These are phyloP conservation scores for Gymnopilus junonius DNA, from an alignment of 768 basidiomycete species.

Conservation along the genomic window DNA sequence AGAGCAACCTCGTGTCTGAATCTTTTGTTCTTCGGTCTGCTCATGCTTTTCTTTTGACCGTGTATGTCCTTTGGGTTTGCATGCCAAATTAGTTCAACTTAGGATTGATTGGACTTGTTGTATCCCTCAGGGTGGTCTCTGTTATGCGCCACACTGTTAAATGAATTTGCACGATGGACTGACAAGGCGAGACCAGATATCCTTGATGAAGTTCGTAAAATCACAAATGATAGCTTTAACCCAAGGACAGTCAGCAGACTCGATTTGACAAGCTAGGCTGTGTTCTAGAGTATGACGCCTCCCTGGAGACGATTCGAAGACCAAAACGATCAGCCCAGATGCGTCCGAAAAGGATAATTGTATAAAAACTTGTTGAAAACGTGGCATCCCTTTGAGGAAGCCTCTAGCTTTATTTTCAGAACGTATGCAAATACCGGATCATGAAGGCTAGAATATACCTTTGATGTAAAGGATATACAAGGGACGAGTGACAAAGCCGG, in stretches of 20 bases:
- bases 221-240: not conserved
- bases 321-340: not conserved
- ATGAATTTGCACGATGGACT: not conserved
- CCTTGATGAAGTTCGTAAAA: not conserved
- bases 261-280: not conserved
- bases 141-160: not conserved
- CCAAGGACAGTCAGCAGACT: not conserved
- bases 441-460: not conserved
- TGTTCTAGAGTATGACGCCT: not conserved
- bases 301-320: not conserved
- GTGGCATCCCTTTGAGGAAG: not conserved
- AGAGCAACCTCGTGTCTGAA: not conserved
- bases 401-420: not conserved
- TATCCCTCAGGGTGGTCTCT: not conserved
- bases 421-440: not conserved
- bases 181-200: not conserved
- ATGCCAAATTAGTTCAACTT: not conserved
- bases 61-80: too few species aligned
- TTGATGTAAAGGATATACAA: not conserved
- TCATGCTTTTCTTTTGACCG: too few species aligned
- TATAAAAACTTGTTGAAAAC: not conserved
- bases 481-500: not conserved
- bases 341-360: not conserved
- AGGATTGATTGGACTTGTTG: not conserved
- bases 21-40: not conserved